A percentile compares a stretch with the other conserved stretches of the same genome.
Evolutionary conservation across 805 yeast genomes (phyloP).

Genomic region (Torulaspora gathmanii): DNA sequence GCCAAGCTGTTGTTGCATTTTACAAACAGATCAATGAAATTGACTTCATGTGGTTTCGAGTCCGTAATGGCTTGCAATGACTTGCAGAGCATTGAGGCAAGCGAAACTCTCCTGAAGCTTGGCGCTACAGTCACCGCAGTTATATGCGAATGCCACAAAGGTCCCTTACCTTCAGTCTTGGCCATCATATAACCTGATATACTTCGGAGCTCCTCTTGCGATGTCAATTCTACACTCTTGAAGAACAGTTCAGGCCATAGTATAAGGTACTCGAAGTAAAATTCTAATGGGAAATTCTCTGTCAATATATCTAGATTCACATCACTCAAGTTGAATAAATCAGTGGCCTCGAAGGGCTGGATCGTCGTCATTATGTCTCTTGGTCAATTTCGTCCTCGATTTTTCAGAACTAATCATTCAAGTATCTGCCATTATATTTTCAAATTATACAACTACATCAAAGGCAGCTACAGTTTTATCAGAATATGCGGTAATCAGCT

Average conservation of each 20-base stretch:
- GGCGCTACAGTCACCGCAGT: conserved; percentile 91
- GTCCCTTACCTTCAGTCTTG: conserved; percentile 82
- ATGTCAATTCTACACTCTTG: conserved; percentile 54
- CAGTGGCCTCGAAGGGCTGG: conserved; percentile 82
- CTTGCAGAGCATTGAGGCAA: conserved; percentile 75
- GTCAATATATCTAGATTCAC: conserved; percentile 86
- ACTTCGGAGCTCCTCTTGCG: conserved; percentile 28
- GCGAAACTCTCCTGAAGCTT: conserved; percentile 75
- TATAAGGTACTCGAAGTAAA: conserved; percentile 76
- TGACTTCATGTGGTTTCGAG: conserved; percentile 70
- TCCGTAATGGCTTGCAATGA: conserved; percentile 71
- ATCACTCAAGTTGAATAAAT: conserved; percentile 64
- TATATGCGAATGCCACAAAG: conserved; percentile 94
- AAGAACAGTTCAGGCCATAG: conserved; percentile 89
- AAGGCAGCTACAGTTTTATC: conserved; percentile 13
- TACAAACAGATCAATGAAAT: conserved; percentile 88
- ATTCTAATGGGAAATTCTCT: conserved; percentile 81
- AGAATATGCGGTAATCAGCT: conserved; percentile 19
- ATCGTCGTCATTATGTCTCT: conserved; percentile 67
- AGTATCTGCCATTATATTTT: neutral
- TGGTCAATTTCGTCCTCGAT: neutral
- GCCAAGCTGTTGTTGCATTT: conserved; percentile 81
- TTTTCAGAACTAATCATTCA: neutral
- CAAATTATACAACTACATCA: neutral
- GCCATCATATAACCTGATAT: conserved; percentile 83